These are phyloP conservation scores for Cordyceps fumosorosea DNA, from an alignment of 2,329 filamentous ascomycete genomes.

Conservation along the genomic window DNA sequence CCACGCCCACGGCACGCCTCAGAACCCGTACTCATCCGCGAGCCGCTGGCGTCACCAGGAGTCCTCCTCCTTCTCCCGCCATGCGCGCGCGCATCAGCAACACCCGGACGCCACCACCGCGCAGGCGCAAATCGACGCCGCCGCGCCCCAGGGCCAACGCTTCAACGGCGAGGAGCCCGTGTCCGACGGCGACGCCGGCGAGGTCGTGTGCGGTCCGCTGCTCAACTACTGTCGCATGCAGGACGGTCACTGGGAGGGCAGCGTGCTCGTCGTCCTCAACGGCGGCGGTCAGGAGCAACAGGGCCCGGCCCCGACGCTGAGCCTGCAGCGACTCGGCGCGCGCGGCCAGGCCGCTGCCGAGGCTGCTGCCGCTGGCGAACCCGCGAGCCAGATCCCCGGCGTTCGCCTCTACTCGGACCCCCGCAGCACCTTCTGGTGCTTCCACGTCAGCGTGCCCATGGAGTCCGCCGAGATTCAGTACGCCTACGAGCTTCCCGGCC, in stretches of 20 bases:
- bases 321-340: constrained; percentile 38
- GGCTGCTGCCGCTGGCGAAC: neutral
- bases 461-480: constrained; percentile 63
- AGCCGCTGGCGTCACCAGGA: constrained; percentile 60
- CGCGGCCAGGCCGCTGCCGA: constrained; percentile 22
- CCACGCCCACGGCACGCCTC: constrained; percentile 4
- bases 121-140: constrained; percentile 20
- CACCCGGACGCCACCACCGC: constrained; percentile 45
- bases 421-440: constrained; percentile 85
- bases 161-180: constrained; percentile 15
- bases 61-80: constrained; percentile 47
- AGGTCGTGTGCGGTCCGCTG: constrained; percentile 65
- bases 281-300: constrained; percentile 55
- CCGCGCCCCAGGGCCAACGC: constrained; percentile 9
- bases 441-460: constrained; percentile 74
- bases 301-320: constrained; percentile 52
- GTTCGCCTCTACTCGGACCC: constrained; percentile 58
- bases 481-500: constrained; percentile 66
- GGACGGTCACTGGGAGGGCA: constrained; percentile 71
- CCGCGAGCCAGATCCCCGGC: constrained; percentile 35
- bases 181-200: constrained; percentile 39
- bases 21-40: constrained; percentile 49
- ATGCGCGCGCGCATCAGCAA: constrained; percentile 39
- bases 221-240: constrained; percentile 74
- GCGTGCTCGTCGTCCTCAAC: constrained; percentile 73